These are phyloP conservation scores for Kwoniella bestiolae DNA, from an alignment of 768 basidiomycete species.

Conservation along the genomic window DNA sequence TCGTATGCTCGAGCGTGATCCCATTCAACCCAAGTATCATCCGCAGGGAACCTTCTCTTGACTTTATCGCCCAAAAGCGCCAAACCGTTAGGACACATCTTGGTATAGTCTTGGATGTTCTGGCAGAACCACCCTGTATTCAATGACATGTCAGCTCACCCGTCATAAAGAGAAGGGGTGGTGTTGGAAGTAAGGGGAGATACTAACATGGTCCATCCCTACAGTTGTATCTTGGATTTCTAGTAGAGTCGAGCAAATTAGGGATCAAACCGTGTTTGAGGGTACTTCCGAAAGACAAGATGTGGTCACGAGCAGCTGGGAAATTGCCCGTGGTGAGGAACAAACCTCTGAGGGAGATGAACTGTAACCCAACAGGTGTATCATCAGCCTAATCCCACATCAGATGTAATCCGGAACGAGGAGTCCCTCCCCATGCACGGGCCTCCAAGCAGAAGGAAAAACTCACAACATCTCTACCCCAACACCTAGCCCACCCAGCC, in stretches of 20 bases:
- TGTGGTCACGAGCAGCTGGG: conserved; percentile 78
- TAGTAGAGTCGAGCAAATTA: conserved; percentile 87
- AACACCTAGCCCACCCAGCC: conserved; percentile 90
- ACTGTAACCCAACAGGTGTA: conserved; percentile 52
- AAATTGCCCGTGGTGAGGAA: conserved; percentile 83
- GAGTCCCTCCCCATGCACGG: no score
- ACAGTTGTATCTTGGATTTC: conserved; percentile 87
- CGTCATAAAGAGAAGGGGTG: no score
- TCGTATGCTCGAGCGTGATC: conserved; percentile 81
- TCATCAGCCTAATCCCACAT: no score
- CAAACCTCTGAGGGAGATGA: conserved; percentile 89
- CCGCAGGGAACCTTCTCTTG: conserved; percentile 89
- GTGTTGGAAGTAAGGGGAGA: background rate
- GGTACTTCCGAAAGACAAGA: conserved; percentile 88
- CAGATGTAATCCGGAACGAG: no score
- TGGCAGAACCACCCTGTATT: conserved; percentile 85
- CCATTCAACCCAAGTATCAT: conserved; percentile 93
- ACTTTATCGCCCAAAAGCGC: conserved; percentile 78
- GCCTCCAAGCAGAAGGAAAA: conserved; percentile 62
- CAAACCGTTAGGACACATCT: conserved; percentile 80
- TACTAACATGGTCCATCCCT: conserved; percentile 84
- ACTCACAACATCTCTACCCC: conserved; percentile 73
- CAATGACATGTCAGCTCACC: no score
- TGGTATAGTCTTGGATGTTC: conserved; percentile 92
- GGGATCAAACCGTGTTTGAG: conserved; percentile 96